Conservation (phyloP, 2,329 filamentous ascomycete species). For the Diaporthe helianthi region DNA sequence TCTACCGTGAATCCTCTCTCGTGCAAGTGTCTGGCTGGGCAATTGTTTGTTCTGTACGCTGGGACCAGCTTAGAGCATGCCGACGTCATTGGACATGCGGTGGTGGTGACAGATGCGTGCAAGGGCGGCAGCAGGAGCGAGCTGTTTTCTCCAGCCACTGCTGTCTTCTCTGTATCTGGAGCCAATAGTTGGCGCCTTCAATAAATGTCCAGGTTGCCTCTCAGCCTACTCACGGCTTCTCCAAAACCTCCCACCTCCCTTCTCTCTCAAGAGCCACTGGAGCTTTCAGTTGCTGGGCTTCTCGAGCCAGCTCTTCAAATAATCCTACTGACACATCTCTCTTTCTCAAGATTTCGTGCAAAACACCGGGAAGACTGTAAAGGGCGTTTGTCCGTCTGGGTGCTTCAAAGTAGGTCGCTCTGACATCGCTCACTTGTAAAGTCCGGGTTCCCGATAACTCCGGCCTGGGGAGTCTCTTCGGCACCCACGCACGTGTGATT, state of each 20-base stretch:
- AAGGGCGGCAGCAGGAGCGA: background rate
- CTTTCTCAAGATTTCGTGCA: background rate
- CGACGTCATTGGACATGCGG: slow-evolving; percentile 19
- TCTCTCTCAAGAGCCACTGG: background rate
- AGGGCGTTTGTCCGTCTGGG: background rate
- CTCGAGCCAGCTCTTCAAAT: background rate
- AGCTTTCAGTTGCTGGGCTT: background rate
- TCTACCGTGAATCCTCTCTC: background rate
- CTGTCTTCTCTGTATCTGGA: slow-evolving; percentile 1
- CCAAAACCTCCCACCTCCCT: slow-evolving; percentile 4
- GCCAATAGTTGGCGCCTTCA: slow-evolving; percentile 1
- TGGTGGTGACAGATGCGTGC: slow-evolving; percentile 9
- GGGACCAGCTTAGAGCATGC: background rate
- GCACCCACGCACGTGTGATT: background rate
- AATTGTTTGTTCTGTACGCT: background rate
- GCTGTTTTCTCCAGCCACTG: background rate
- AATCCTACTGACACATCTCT: background rate
- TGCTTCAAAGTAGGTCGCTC: background rate
- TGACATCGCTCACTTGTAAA: background rate
- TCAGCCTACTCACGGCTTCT: background rate
- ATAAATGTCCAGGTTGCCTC: background rate
- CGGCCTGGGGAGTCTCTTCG: background rate
- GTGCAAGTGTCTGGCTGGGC: too few relatives aligned
- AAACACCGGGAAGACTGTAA: background rate
- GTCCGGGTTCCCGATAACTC: slow-evolving; percentile 12